Evolutionary conservation across 2,329 filamentous ascomycete species (phyloP).

Genomic region (Colletotrichum orbiculare): DNA sequence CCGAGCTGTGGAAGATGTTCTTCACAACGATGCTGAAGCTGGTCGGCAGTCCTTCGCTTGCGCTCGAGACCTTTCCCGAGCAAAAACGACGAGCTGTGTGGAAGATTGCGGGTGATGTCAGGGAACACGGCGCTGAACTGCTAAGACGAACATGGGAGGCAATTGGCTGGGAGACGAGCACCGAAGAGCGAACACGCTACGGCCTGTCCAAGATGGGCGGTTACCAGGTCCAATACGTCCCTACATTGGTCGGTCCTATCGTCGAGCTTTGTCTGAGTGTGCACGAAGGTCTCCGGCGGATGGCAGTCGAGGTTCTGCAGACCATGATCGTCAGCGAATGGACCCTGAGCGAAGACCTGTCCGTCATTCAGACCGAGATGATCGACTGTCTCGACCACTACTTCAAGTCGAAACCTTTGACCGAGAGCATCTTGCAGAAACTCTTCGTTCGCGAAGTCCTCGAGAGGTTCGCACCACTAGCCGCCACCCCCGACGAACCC

Average conservation of each 20-base stretch:
- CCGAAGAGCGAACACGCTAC: constrained; percentile 82
- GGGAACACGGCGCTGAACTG: constrained; percentile 89
- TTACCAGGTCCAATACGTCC: constrained; percentile 98
- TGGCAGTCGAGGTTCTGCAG: constrained; percentile 92
- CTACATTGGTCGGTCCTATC: constrained; percentile 88
- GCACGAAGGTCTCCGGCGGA: constrained; percentile 87
- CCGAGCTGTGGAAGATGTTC: constrained; percentile 92
- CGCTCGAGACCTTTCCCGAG: constrained; percentile 95
- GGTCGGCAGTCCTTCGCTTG: constrained; percentile 87
- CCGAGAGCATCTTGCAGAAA: constrained; percentile 91
- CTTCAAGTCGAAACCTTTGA: constrained; percentile 89
- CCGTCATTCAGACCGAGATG: constrained; percentile 93
- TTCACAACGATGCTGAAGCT: constrained; percentile 90
- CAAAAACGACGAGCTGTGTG: constrained; percentile 96
- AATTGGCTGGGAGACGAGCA: constrained; percentile 92
- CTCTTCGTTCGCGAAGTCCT: constrained; percentile 90
- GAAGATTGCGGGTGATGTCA: constrained; percentile 98
- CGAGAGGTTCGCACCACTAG: constrained; percentile 79
- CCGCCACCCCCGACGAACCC: constrained; percentile 74
- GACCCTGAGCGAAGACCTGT: constrained; percentile 92
- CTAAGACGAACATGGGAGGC: constrained; percentile 90
- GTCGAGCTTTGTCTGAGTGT: constrained; percentile 95
- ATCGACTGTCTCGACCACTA: constrained; percentile 92
- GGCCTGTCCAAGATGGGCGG: constrained; percentile 88
- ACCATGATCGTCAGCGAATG: constrained; percentile 99